Base-by-base conservation (phyloP, 805 yeast genomes). In the Starmerella vaccinii region DNA sequence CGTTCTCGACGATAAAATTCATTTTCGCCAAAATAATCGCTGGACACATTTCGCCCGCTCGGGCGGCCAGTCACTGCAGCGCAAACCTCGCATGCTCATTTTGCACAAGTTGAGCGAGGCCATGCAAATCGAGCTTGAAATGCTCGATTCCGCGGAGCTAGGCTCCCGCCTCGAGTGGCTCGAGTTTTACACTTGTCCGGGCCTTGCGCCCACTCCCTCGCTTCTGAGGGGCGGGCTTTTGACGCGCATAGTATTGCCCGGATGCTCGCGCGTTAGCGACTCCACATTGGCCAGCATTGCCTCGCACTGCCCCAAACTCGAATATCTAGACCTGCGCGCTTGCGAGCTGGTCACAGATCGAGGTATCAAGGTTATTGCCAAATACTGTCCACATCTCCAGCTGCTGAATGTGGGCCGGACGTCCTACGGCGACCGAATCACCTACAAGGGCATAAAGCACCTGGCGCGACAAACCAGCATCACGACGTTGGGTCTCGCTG, bases 171-270 rank as follows among this genome's bases (percentile, higher is more conserved):
- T 87, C 40, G 71, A 73, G 57, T 78, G 84, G 83, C 68, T 88
- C 27, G 95, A 88, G 63, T 72, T 87, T 59, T 86, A 83, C 66
- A 82, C 89, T 61, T 87, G 95, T 62, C 90, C 95, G 6, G 73
- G 72, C 41, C 62, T 84, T 27, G 60, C 74, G 7, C 95, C 95
- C 4, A 68, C 79, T 0, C 55, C 67, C 7, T 52, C 63, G 2
- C 69, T 81, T 62, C 68, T 80, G 41, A n/a, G 45, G 5, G 72
- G 74, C 4, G 59, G 69, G 6, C 59, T 61, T 15, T 61, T 81
- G 44, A 66, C 68, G 37, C 68, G 64, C 39, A 60, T 83, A 34
- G 73, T 78, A 1, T 67, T 89, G 5, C 89, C 96, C 0, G 96
- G 95, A 2, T 76, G 77, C 50, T 76, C 73, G 55, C 65, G 68